phyloP scores from a whole-genome alignment of 179 eudicot species.

The Beta lomatogona region DNA sequence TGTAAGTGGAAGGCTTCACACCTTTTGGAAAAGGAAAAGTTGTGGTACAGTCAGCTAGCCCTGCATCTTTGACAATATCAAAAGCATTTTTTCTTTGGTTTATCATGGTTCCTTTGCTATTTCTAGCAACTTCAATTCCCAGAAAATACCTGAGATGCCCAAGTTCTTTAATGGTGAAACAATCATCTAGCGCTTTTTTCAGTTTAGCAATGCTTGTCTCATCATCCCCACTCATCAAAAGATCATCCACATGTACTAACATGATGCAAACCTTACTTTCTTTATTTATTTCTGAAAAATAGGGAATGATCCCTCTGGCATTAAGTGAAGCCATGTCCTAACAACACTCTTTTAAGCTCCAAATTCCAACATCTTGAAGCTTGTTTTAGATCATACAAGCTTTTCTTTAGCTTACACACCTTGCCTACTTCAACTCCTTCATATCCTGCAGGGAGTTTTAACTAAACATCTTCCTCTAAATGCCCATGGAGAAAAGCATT shows the following conservation, averaged over 20 bases:
- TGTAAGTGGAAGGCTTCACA: neutral
- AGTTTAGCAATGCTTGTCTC: neutral
- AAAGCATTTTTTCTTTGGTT: slow-evolving; percentile 12
- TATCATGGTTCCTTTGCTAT: neutral
- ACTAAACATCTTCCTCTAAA: neutral
- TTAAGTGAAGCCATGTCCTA: neutral
- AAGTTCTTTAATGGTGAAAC: neutral
- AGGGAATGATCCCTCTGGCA: neutral
- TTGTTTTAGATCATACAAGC: neutral
- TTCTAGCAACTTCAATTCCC: neutral
- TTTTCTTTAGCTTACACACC: neutral
- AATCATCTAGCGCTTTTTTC: neutral
- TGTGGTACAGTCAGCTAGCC: neutral
- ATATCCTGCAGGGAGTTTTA: neutral
- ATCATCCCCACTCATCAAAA: neutral
- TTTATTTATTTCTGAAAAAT: neutral
- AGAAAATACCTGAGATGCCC: neutral
- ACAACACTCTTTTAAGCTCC: neutral
- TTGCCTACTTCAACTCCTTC: neutral
- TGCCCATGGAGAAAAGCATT: too few relatives aligned
- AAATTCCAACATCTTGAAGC: neutral
- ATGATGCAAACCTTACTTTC: too few relatives aligned
- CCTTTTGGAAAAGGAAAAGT: slow-evolving; percentile 7
- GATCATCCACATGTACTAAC: neutral
- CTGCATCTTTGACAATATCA: slow-evolving; percentile 12